Evolutionary conservation across 2,329 filamentous ascomycete species (phyloP).

Genomic region (Ophiostoma montium): DNA sequence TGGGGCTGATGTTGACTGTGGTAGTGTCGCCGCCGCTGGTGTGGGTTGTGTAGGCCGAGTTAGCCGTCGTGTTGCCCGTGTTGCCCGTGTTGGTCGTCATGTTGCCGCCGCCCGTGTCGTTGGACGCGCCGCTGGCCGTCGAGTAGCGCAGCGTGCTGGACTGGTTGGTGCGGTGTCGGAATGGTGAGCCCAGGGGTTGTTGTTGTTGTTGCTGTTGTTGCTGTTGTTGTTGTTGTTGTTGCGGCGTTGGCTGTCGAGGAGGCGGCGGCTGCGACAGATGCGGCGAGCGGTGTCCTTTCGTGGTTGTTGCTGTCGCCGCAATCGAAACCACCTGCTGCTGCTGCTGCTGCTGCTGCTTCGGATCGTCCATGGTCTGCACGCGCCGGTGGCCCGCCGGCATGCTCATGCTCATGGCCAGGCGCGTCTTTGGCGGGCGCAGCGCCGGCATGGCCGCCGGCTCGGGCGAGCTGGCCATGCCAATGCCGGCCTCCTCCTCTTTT

Average conservation of each 20-base stretch:
- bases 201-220: not conserved
- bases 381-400: not conserved
- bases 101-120: conserved; percentile 5
- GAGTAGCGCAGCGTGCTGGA: conserved; percentile 33
- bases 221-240: not conserved
- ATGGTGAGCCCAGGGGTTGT: conserved; percentile 4
- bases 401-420: not conserved
- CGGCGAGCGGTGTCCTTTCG: not conserved
- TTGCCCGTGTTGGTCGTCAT: no score
- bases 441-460: not conserved
- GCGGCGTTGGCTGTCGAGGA: not conserved
- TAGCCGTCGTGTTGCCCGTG: no score
- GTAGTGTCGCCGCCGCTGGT: not conserved
- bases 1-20: not conserved
- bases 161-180: conserved; percentile 21
- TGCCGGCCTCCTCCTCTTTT: not conserved
- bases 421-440: not conserved
- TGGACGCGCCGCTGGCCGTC: conserved; percentile 27
- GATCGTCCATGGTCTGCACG: not conserved
- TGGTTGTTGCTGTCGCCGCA: not conserved
- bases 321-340: not conserved
- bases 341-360: not conserved
- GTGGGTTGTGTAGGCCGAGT: no score
- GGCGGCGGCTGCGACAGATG: not conserved
- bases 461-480: not conserved